Conservation (phyloP, 345 rosid species). For the Tarenaya hassleriana region DNA sequence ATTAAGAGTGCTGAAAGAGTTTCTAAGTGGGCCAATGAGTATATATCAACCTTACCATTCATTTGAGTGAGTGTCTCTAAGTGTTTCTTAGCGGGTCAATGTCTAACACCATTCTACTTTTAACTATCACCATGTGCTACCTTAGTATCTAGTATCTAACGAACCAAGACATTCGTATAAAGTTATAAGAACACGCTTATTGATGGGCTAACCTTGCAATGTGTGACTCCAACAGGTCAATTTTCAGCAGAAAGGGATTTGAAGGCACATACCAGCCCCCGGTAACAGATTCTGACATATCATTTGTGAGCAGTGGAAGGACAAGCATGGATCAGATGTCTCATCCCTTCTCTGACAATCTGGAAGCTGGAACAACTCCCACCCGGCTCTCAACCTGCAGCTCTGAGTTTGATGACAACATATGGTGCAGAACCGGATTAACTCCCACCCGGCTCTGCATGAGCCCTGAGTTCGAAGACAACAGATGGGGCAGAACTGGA, state of each 20-base stretch:
- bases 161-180: background rate
- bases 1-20: too few species aligned
- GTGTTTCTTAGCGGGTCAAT: too few species aligned
- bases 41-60: too few species aligned
- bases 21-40: too few species aligned
- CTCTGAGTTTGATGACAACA: too few species aligned
- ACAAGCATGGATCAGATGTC: conserved; percentile 43
- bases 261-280: conserved; percentile 38
- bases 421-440: too few species aligned
- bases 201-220: conserved; percentile 8
- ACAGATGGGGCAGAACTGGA: background rate
- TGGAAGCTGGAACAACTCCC: conserved; percentile 26
- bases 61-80: too few species aligned
- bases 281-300: conserved; percentile 51
- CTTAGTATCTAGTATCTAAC: background rate
- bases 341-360: conserved; percentile 33
- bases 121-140: too few species aligned
- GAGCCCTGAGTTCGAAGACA: too few species aligned
- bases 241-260: conserved; percentile 40
- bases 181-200: background rate
- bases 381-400: too few species aligned
- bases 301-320: conserved; percentile 62
- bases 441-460: too few species aligned
- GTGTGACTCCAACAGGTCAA: conserved; percentile 39
- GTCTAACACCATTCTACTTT: too few species aligned